Base-by-base conservation (phyloP, 805 yeast genomes). In the Metschnikowia noctiluminum region DNA sequence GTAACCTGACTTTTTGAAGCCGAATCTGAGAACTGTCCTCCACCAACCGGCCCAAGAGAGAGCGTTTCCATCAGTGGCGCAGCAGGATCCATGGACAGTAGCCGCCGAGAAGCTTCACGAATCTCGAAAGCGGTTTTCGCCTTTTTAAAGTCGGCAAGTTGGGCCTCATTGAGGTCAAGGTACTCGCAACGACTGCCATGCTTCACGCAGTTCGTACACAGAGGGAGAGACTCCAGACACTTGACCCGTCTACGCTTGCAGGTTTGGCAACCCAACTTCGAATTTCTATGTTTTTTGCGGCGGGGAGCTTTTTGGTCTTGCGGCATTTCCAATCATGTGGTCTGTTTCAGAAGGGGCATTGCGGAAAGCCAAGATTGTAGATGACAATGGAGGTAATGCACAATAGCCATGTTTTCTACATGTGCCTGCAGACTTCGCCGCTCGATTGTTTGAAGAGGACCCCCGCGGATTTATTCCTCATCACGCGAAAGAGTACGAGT, bases 111-210 rank as follows among this genome's bases (percentile, higher is more conserved):
- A 27, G 34, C 21, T 11, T 35, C 34, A 34, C 11, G 35, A 11
- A 40, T 48, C 11, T 32, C 39, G 16, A 27, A 38, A 35, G 43
- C 52, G 15, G 28, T 35, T 42, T 64, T 62, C 36, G 58, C 53
- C 15, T 48, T 52, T 35, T 51, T 57, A 27, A 71, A 51, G 39
- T 61, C 70, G 7, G 61, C 59, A 2, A 71, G 46, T 51, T 69
- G 70, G 21, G 62, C 68, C 40, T 58, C 62, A 6, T 68, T 49
- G 51, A 63, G 69, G 48, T 66, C 69, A 35, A 69, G 59, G 52
- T 71, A 71, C 6, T 71, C 75, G 59, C 77, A 71, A 44, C 59
- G 62, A 4, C 64, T 68, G 45, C 67, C 63, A 53, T 71, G 76
- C 48, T 71, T 71, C 43, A 69, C 54, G 57, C 77, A 71, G 53